Evolutionary conservation across 345 rosid species (phyloP), one percentile per base, ranked within the genome.

Genomic region (Hibiscus tridactylites): DNA sequence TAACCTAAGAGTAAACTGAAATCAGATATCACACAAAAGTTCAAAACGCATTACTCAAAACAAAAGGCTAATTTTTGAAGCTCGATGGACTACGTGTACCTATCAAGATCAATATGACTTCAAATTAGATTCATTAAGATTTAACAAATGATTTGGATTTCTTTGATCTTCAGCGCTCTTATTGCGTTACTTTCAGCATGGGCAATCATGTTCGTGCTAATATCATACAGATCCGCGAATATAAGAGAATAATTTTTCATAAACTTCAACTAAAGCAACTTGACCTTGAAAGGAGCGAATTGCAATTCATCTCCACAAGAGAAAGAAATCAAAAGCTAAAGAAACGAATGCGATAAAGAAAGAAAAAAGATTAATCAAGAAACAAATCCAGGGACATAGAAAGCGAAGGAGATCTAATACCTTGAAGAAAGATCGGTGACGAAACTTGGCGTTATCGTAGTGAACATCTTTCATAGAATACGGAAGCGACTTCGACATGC

Each of bases 361-460:
- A 42, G 46, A 19, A 13, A 3, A 39, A 3, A 17, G 50, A 42
- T 33, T 19, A 19, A 46, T 46, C 24, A 47, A 66, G 21, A 66
- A 7, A 3, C 39, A 28, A 26, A 15, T 47, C 26, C 17, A 58
- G 21, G 50, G 65, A 52, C 26, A 37, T 31, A 42, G 28, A 0
- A 54, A 64, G 7, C 47, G 24, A 69, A 16, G 42, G 58, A 73
- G 74, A 75, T 72, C 74, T 26, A 61, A 15, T 42, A 92, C 97
- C 97, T 90, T 85, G 75, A 76, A 71, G 72, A 83, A 76, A 72
- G 99, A 89, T 70, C 99, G 93, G 62, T 84, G 94, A 72, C 91
- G 92, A 78, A 90, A 92, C 88, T 95, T 95, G 82, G 94, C 98
- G 81, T 92, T 90, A 75, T 92, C 99, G 83, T 92, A 92, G 74